Conservation (phyloP, 2,329 filamentous ascomycete genomes). For the Fusarium dlaminii region DNA sequence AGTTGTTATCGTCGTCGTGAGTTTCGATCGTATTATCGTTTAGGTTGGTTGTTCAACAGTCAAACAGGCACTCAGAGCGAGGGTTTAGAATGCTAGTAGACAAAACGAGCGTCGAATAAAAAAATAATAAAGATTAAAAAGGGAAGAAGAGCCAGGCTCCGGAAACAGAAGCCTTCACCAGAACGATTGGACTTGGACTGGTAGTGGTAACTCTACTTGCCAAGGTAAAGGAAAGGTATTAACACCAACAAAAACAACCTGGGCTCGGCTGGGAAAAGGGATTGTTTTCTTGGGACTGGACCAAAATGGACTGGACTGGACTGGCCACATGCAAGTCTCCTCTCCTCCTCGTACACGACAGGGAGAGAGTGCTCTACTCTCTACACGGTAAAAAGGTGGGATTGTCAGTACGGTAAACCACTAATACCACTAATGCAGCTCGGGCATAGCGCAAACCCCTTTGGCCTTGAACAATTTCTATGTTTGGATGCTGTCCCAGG, state of each 20-base stretch:
- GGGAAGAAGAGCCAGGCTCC: conserved; percentile 24
- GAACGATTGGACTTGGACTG: conserved; percentile 31
- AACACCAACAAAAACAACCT: conserved; percentile 34
- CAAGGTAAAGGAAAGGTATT: conserved; percentile 16
- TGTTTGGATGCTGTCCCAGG: conserved; percentile 41
- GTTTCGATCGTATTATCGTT: neutral
- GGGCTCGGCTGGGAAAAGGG: conserved; percentile 41
- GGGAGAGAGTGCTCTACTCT: conserved; percentile 6
- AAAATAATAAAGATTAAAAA: conserved; percentile 22
- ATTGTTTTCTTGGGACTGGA: conserved; percentile 42
- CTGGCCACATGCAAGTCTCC: conserved; percentile 36
- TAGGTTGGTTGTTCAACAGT: conserved; percentile 10
- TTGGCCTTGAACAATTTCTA: conserved; percentile 34
- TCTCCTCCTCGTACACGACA: conserved; percentile 14
- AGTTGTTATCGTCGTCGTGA: conserved; percentile 14
- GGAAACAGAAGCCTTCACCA: conserved; percentile 35
- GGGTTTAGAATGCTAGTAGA: conserved; percentile 28
- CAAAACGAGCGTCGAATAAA: conserved; percentile 42
- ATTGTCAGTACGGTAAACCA: conserved; percentile 26
- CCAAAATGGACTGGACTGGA: neutral
- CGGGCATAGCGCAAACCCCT: conserved; percentile 22
- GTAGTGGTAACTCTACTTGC: conserved; percentile 31
- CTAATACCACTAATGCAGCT: conserved; percentile 20
- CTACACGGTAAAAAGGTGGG: conserved; percentile 5
- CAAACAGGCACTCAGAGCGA: conserved; percentile 38